A percentile compares a stretch with the other conserved stretches of the same genome.
Evolutionary conservation across 352 stramenopile genomes (phyloP).

Genomic region (Globisporangium cystogenes): DNA sequence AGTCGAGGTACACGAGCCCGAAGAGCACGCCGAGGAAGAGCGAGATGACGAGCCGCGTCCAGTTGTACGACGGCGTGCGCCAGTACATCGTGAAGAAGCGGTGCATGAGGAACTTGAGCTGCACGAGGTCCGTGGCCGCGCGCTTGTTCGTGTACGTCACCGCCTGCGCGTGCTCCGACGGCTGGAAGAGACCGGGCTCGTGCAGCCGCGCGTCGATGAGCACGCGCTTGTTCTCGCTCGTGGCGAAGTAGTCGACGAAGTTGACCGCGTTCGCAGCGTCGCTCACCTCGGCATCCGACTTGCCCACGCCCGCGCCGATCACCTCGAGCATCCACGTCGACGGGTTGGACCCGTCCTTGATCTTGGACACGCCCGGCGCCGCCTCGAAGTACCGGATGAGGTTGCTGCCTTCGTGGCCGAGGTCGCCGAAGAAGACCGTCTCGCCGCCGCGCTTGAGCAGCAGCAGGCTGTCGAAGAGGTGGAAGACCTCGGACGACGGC

Average conservation of each 20-base stretch:
- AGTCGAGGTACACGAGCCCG: conserved; percentile 25
- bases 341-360: conserved; percentile 16
- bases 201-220: conserved; percentile 1
- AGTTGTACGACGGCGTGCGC: conserved; percentile 84
- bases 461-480: conserved; percentile 67
- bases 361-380: conserved; percentile 15
- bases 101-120: conserved; percentile 43
- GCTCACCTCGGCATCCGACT: background rate
- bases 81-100: conserved; percentile 62
- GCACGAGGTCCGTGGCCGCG: conserved; percentile 24
- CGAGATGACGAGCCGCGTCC: conserved; percentile 68
- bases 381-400: conserved; percentile 27
- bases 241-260: background rate
- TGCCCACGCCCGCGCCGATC: background rate
- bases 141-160: conserved; percentile 23
- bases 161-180: background rate
- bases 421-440: conserved; percentile 27
- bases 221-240: background rate
- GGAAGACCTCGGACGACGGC: conserved; percentile 69
- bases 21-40: conserved; percentile 79
- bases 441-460: conserved; percentile 42
- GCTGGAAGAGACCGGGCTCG: background rate
- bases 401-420: conserved; percentile 11
- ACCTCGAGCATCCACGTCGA: conserved; percentile 4
- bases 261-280: background rate